phyloP scores from a whole-genome alignment of 495 filamentous ascomycete genomes.

The Pyrenula aspistea region DNA sequence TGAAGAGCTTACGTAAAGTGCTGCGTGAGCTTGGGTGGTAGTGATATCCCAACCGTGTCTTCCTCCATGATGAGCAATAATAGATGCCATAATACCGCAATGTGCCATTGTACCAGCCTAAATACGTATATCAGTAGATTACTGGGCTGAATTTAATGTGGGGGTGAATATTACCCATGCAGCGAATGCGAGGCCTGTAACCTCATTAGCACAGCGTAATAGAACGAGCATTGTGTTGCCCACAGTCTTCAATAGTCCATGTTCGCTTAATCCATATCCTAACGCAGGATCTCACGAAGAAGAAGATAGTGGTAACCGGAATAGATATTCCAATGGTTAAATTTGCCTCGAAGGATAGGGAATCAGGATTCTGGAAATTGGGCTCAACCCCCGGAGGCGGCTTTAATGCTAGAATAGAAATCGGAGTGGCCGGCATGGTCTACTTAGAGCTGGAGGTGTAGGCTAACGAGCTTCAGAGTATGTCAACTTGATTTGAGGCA shows the following conservation, averaged over 20 bases:
- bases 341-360: conserved; percentile 5
- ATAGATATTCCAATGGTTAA: conserved; percentile 14
- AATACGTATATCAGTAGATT: neutral
- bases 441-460: no score
- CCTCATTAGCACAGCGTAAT: neutral
- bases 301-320: conserved; percentile 13
- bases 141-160: neutral
- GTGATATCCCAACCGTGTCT: conserved; percentile 23
- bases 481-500: no score
- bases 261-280: conserved; percentile 11
- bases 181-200: conserved; percentile 9
- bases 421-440: no score
- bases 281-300: conserved; percentile 15
- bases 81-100: conserved; percentile 11
- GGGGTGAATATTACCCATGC: conserved; percentile 4
- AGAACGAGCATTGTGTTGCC: conserved; percentile 1
- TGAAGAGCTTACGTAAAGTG: conserved; percentile 12
- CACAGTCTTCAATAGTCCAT: conserved; percentile 23
- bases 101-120: conserved; percentile 6
- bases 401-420: neutral
- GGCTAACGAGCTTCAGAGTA: no score
- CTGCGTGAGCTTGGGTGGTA: conserved; percentile 6
- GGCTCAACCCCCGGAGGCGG: conserved; percentile 8
- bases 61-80: conserved; percentile 18
- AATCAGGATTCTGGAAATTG: conserved; percentile 4